Conservation (phyloP, 805 yeast species). For the Wickerhamiella vanderwaltii region DNA sequence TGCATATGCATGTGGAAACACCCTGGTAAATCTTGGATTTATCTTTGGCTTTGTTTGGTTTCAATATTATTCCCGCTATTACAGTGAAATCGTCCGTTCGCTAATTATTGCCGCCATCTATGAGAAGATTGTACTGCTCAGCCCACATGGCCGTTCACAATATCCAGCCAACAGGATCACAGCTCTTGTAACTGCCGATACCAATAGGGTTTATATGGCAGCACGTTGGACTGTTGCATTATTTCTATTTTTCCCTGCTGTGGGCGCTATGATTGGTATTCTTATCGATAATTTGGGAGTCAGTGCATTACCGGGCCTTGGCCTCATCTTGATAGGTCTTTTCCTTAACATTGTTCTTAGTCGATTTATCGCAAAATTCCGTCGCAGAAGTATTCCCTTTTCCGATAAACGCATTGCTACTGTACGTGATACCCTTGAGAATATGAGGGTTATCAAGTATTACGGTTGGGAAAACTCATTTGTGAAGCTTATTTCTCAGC, state of each 20-base stretch:
- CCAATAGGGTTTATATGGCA: slow-evolving; percentile 62
- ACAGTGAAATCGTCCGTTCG: slow-evolving; percentile 66
- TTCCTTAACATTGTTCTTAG: slow-evolving; percentile 36
- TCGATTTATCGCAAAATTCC: slow-evolving; percentile 39
- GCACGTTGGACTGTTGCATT: slow-evolving; percentile 21
- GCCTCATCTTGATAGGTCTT: slow-evolving; percentile 33
- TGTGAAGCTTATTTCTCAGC: slow-evolving; percentile 39
- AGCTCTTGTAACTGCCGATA: slow-evolving; percentile 67
- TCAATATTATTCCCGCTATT: slow-evolving; percentile 46
- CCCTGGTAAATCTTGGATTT: slow-evolving; percentile 39
- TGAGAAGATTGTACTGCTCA: slow-evolving; percentile 53
- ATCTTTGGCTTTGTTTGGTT: slow-evolving; percentile 41
- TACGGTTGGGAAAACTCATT: slow-evolving; percentile 90
- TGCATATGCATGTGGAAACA: slow-evolving; percentile 64
- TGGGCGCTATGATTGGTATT: slow-evolving; percentile 43
- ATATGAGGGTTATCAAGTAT: slow-evolving; percentile 71
- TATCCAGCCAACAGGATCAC: slow-evolving; percentile 64
- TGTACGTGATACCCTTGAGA: slow-evolving; percentile 66
- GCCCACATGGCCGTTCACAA: slow-evolving; percentile 43
- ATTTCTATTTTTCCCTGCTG: slow-evolving; percentile 17
- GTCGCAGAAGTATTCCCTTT: slow-evolving; percentile 45
- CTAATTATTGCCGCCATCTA: slow-evolving; percentile 58
- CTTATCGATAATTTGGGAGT: slow-evolving; percentile 60
- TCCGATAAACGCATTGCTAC: slow-evolving; percentile 70
- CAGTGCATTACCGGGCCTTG: slow-evolving; percentile 58